Base-by-base conservation (phyloP, 2,329 filamentous ascomycete species). In the Talaromyces sp. region DNA sequence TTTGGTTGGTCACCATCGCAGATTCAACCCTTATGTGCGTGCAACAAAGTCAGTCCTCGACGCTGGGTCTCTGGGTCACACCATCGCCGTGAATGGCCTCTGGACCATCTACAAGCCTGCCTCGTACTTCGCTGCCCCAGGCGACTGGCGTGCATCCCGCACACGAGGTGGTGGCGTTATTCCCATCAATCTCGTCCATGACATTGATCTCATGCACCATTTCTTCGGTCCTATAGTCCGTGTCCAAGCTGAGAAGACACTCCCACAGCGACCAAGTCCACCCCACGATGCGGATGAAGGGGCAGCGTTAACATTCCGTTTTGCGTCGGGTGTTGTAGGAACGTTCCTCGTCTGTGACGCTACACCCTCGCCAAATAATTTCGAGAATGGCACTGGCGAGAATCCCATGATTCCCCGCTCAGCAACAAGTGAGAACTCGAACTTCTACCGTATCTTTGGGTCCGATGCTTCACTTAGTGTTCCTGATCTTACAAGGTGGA, bases 131-230 rank as follows among this genome's bases (percentile, higher is more conserved):
- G 70, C 75, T 2, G 57, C 74, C 0, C 76, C 76, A 0, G 69
- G 70, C 0, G 74, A 76, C 35, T 85, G 83, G 82, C 74, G 80
- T 13, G 71, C 74, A 4, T 58, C 56, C 6, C 61, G 67, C 2
- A 66, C 63, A 4, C 64, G 71, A 2, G 78, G 77, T 1, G 82
- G 82, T 2, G 82, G 82, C 0, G 77, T 80, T 0, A 68, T 85
- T 7, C 69, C 80, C 2, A 85, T 85, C 54, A 86, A 86, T 60
- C 68, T 86, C 39, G 77, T 85, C n/a, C 83, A 86, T 60, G 83
- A 86, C 45, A 70, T 86, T 35, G 83, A 86, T 54, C 68, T 84
- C 0, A 69, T 86, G 16, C 82, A 85, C 42, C 78, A 80, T 64
- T 68, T 85, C 1, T 75, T 86, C 22, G 82, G 82, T 0, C 77